Conservation (phyloP, 2,329 filamentous ascomycete genomes). For the Colletotrichum echinochloae region DNA sequence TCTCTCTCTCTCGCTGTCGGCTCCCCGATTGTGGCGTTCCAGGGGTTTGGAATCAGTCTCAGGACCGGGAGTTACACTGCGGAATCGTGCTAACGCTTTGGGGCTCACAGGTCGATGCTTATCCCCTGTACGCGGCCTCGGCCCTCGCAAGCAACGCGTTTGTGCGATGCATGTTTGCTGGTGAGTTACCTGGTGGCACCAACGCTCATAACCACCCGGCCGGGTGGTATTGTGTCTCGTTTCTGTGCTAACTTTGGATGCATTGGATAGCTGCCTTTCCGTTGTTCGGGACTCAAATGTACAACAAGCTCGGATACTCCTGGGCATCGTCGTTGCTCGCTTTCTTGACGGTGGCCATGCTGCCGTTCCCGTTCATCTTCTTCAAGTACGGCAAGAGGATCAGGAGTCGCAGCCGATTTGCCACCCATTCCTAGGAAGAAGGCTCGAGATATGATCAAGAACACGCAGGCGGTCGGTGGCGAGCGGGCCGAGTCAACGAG, state of each 20-base stretch:
- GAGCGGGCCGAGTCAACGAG: conserved; percentile 22
- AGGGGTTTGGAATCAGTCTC: conserved; percentile 39
- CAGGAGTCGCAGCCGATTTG: conserved; percentile 66
- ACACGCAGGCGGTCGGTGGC: conserved; percentile 4
- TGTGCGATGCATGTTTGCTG: conserved; percentile 80
- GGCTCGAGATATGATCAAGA: not conserved
- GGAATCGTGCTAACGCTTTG: conserved; percentile 29
- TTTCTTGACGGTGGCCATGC: conserved; percentile 71
- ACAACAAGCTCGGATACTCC: conserved; percentile 74
- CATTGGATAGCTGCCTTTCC: conserved; percentile 73
- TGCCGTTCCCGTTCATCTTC: conserved; percentile 74
- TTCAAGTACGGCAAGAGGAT: conserved; percentile 71
- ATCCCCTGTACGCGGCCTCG: conserved; percentile 79
- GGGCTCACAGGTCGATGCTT: conserved; percentile 73
- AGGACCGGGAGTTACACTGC: conserved; percentile 27
- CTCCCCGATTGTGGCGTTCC: conserved; percentile 28
- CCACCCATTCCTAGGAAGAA: conserved; percentile 45
- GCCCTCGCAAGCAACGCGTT: conserved; percentile 89
- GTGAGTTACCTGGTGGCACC: conserved; percentile 52
- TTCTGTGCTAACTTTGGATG: conserved; percentile 20
- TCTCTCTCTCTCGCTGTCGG: conserved; percentile 9
- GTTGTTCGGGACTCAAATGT: conserved; percentile 81
- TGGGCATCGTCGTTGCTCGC: conserved; percentile 75
- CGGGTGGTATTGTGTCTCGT: conserved; percentile 37
- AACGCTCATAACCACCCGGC: conserved; percentile 42